Evolutionary conservation across 2,329 filamentous ascomycete species (phyloP).

Genomic region (Neonectria sp.): DNA sequence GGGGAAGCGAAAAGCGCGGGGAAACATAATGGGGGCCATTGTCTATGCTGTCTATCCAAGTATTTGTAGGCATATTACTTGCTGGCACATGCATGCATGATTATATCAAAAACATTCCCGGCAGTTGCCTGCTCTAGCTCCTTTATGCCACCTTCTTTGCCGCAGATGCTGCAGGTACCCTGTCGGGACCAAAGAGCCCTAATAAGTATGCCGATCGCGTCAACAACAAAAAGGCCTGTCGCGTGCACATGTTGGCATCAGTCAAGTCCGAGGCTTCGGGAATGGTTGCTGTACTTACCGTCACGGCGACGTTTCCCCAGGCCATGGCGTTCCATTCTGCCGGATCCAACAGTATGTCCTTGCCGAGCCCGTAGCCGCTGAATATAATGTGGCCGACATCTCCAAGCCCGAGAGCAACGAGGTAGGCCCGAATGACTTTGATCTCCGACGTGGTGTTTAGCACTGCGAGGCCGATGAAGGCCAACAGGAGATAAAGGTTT

Average conservation of each 20-base stretch:
- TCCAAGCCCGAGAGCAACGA: slow-evolving; percentile 75
- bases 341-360: slow-evolving; percentile 67
- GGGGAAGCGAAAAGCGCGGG: background rate
- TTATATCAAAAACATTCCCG: background rate
- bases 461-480: slow-evolving; percentile 74
- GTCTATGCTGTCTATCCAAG: background rate
- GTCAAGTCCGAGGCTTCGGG: background rate
- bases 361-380: slow-evolving; percentile 72
- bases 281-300: slow-evolving; percentile 59
- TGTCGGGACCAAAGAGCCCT: slow-evolving; percentile 71
- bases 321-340: slow-evolving; percentile 77
- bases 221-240: slow-evolving; percentile 67
- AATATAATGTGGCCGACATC: slow-evolving; percentile 79
- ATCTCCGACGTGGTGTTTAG: slow-evolving; percentile 76
- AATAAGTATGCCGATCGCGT: slow-evolving; percentile 71
- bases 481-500: slow-evolving; percentile 78
- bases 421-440: slow-evolving; percentile 76
- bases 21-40: background rate
- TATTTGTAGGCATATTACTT: background rate
- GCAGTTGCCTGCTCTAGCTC: background rate
- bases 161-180: slow-evolving; percentile 20
- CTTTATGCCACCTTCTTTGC: slow-evolving; percentile 48
- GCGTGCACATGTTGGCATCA: slow-evolving; percentile 8
- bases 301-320: slow-evolving; percentile 81
- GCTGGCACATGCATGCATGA: background rate